Evolutionary conservation across 2,329 filamentous ascomycete genomes (phyloP).

Genomic region (Phialophora chinensis): DNA sequence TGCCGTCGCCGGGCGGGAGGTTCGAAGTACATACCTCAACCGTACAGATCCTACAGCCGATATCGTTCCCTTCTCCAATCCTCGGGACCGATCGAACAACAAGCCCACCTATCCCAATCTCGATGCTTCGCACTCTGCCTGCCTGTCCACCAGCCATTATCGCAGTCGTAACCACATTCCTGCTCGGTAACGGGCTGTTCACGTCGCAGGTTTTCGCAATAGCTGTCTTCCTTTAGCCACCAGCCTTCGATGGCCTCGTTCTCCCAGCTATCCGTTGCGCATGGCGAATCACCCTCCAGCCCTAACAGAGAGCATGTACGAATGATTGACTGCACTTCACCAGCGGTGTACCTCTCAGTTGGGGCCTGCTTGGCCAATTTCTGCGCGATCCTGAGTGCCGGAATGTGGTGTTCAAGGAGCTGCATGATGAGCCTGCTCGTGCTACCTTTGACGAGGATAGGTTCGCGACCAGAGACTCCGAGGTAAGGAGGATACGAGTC

Average conservation of each 20-base stretch:
- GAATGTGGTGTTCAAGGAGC: constrained; percentile 12
- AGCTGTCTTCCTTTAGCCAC: constrained; percentile 29
- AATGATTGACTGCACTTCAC: constrained; percentile 19
- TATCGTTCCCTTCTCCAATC: constrained; percentile 4
- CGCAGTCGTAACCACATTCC: constrained; percentile 25
- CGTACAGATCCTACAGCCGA: constrained; percentile 6
- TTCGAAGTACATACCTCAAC: not conserved
- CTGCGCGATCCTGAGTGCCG: constrained; percentile 1
- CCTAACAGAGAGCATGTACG: constrained; percentile 8
- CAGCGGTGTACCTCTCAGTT: constrained; percentile 16
- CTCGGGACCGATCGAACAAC: constrained; percentile 9
- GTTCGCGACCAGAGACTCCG: not conserved
- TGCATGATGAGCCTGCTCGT: constrained; percentile 27
- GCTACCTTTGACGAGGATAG: constrained; percentile 25
- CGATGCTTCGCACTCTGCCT: constrained; percentile 14
- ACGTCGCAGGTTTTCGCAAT: constrained; percentile 21
- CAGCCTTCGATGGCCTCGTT: constrained; percentile 28
- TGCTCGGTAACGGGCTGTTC: constrained; percentile 17
- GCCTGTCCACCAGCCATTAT: constrained; percentile 24
- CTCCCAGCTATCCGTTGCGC: constrained; percentile 23
- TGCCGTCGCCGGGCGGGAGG: not conserved
- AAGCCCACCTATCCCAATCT: constrained; percentile 22
- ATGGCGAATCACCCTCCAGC: constrained; percentile 20
- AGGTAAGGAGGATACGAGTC: constrained; percentile 25
- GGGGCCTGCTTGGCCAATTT: constrained; percentile 1